Base-by-base conservation (phyloP, 768 basidiomycete genomes). In the Lactarius indigo region DNA sequence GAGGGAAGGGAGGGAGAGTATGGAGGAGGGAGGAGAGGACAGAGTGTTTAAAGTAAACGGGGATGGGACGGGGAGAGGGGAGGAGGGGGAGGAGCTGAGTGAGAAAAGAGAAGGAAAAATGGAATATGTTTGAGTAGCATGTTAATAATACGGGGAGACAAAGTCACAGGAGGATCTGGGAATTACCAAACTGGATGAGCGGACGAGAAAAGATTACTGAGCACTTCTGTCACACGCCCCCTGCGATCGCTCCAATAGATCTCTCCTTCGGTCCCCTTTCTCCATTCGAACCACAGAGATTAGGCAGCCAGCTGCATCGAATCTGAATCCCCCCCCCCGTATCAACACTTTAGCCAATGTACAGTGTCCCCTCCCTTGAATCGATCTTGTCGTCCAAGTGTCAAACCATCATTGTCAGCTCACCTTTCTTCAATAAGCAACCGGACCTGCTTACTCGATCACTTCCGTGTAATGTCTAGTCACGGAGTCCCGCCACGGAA, bases 151-250 rank as follows among this genome's bases (percentile, higher is more conserved):
- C 68, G n/a, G 31, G 31, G 18, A 30, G 33, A 33, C 13, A 35
- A 20, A 62, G 42, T 47, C 42, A 57, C 18, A 23, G 61, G 15
- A 31, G n/a, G 56, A 66, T 66, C 65, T 62, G 60, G 60, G 23
- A 35, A 69, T 69, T 69, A 59, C 68, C 60, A 68, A 66, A 54
- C 61, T 56, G 0, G 68, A 63, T 42, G 30, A 4, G 26, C 65
- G 59, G 61, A 52, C 39, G 39, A 59, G 62, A 54, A 58, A 68
- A 41, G 65, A 69, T 69, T 69, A 66, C 60, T 67, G 68, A 69
- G 68, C 68, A 69, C 15, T 7, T 13, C 64, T 37, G 59, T 69
- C 68, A 69, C 68, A 66, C 61, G 59, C 63, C 60, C 64, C 56
- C 12, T 44, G 18, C 64, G 64, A 66, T 68, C 66, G 41, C 42